Conservation (phyloP, 805 yeast species). For the Metschnikowia gruessii region DNA sequence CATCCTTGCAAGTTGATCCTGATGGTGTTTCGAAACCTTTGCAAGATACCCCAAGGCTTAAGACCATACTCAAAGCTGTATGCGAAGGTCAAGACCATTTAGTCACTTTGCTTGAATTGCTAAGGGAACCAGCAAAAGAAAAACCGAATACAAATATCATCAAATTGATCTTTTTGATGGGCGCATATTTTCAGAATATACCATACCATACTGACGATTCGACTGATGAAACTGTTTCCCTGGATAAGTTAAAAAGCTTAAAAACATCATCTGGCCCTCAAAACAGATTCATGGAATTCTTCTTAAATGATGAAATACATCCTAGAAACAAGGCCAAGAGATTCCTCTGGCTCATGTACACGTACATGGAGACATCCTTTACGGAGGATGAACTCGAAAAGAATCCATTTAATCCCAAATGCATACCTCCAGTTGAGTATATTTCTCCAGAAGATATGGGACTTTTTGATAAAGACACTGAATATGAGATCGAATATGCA, state of each 20-base stretch:
- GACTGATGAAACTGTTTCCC: conserved; percentile 9
- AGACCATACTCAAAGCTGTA: conserved; percentile 84
- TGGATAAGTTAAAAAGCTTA: conserved; percentile 8
- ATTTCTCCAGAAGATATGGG: conserved; percentile 27
- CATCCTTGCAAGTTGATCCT: conserved; percentile 74
- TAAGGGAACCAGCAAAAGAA: conserved; percentile 26
- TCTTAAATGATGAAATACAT: conserved; percentile 57
- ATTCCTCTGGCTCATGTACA: conserved; percentile 79
- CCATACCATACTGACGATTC: conserved; percentile 30
- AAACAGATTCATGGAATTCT: conserved; percentile 65
- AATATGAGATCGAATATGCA: conserved; percentile 47
- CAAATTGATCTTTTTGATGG: conserved; percentile 69
- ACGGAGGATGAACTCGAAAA: conserved; percentile 44
- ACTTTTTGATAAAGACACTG: conserved; percentile 46
- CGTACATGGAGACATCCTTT: conserved; percentile 73
- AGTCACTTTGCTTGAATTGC: conserved; percentile 47
- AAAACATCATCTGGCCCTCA: conserved; percentile 15
- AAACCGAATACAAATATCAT: conserved; percentile 60
- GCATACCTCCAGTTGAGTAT: conserved; percentile 37
- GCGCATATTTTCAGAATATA: conserved; percentile 58
- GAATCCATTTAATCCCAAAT: conserved; percentile 56
- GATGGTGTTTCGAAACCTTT: conserved; percentile 59
- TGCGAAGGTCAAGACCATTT: conserved; percentile 64
- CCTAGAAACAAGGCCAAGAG: conserved; percentile 68
- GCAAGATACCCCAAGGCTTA: conserved; percentile 93